These are phyloP conservation scores for Fusarium ramigenum DNA, from an alignment of 2,329 filamentous ascomycete species.

Conservation along the genomic window DNA sequence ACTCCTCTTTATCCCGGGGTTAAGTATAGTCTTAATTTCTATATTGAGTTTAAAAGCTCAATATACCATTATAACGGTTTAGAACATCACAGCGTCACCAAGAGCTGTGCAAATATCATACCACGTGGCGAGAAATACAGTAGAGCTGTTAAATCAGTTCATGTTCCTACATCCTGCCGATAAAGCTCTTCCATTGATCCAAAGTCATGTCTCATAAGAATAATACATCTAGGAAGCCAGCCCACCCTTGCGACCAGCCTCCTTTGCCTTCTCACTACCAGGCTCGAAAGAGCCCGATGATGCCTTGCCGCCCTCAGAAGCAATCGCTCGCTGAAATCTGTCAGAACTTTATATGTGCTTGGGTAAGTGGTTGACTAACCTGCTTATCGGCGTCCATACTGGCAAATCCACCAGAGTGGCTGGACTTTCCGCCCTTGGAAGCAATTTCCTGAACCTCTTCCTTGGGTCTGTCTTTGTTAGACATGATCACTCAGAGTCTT, in stretches of 20 bases:
- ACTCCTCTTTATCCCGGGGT: too few species aligned
- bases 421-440: conserved; percentile 52
- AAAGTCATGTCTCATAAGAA: neutral
- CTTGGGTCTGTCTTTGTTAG: conserved; percentile 44
- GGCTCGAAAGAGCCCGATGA: conserved; percentile 64
- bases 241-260: conserved; percentile 66
- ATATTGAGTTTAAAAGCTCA: too few species aligned
- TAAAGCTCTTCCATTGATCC: neutral
- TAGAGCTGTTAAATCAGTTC: fast-evolving
- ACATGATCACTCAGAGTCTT: too few species aligned
- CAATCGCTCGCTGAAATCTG: conserved; percentile 55
- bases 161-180: neutral
- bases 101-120: neutral
- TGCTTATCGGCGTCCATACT: conserved; percentile 54
- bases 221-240: conserved; percentile 10
- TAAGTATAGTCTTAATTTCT: too few species aligned
- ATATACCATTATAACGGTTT: too few species aligned
- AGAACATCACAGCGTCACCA: too few species aligned
- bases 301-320: conserved; percentile 63
- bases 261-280: conserved; percentile 60
- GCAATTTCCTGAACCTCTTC: conserved; percentile 57
- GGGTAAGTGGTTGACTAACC: conserved; percentile 44
- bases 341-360: neutral
- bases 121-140: fast-evolving
- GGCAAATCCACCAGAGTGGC: conserved; percentile 51